phyloP scores from a whole-genome alignment of 177 flowering plant genomes.

The Vitis hybrid region DNA sequence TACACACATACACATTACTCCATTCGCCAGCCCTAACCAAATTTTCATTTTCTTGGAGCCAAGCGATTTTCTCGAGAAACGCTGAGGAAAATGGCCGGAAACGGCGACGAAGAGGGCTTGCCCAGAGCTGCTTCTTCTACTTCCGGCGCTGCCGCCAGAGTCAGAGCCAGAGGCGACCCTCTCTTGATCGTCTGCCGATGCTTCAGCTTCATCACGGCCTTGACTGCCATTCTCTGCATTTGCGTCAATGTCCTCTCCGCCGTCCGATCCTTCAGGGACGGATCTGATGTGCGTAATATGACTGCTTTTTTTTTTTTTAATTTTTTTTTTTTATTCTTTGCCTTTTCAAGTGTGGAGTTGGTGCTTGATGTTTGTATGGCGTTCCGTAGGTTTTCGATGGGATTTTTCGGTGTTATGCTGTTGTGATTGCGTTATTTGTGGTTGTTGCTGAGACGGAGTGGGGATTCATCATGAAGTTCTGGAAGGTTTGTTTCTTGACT shows the following conservation, averaged over 20 bases:
- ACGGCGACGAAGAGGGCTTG: slow-evolving; percentile 20
- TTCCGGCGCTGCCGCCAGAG: slow-evolving; percentile 13
- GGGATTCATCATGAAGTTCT: slow-evolving; percentile 73
- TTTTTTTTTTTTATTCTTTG: background rate
- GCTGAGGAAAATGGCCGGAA: slow-evolving; percentile 31
- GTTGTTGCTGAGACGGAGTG: slow-evolving; percentile 93
- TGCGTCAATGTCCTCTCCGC: slow-evolving; percentile 77
- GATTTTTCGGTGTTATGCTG: slow-evolving; percentile 91
- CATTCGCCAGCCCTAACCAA: background rate
- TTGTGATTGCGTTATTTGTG: slow-evolving; percentile 63
- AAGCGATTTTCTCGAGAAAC: background rate
- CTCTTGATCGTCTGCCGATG: slow-evolving; percentile 65
- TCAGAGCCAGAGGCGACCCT: slow-evolving; percentile 46
- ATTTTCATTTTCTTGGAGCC: background rate
- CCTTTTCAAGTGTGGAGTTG: background rate
- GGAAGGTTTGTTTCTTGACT: slow-evolving; percentile 52
- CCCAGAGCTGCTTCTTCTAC: slow-evolving; percentile 6
- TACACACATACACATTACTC: background rate
- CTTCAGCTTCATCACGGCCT: slow-evolving; percentile 68
- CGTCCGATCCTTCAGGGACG: slow-evolving; percentile 65
- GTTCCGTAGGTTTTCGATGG: slow-evolving; percentile 77
- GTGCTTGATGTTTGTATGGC: slow-evolving; percentile 1
- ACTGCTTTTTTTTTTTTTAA: slow-evolving; percentile 1
- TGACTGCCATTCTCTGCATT: slow-evolving; percentile 67
- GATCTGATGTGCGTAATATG: slow-evolving; percentile 47